Evolutionary conservation across 371 early-diverging fungal species (phyloP).

Genomic region (Choanephora cucurbitarum): DNA sequence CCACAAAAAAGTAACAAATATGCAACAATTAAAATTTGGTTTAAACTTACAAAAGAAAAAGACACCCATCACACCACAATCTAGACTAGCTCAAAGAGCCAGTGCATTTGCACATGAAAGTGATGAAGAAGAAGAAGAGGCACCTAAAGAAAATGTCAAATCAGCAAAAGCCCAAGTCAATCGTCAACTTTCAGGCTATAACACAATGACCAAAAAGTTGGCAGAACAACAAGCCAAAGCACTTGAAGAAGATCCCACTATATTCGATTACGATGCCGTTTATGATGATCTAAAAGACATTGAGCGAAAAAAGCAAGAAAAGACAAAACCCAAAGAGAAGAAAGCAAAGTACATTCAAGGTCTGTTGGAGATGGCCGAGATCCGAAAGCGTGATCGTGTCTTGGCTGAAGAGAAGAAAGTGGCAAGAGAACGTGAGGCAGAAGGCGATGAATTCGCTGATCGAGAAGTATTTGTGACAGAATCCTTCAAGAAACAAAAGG

Average conservation of each 20-base stretch:
- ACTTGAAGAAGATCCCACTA: slow-evolving; percentile 77
- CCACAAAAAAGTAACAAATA: neutral
- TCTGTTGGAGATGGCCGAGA: slow-evolving; percentile 74
- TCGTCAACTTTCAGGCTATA: slow-evolving; percentile 31
- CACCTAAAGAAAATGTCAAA: slow-evolving; percentile 8
- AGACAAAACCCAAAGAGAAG: slow-evolving; percentile 28
- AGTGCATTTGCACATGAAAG: slow-evolving; percentile 32
- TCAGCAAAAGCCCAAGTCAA: slow-evolving; percentile 36
- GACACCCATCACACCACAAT: slow-evolving; percentile 8
- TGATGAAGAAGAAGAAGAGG: slow-evolving; percentile 27
- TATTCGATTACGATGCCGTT: slow-evolving; percentile 90
- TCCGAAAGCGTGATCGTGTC: slow-evolving; percentile 82
- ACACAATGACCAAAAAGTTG: slow-evolving; percentile 38
- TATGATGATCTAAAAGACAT: slow-evolving; percentile 83
- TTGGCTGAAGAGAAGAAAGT: slow-evolving; percentile 80
- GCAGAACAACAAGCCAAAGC: slow-evolving; percentile 65
- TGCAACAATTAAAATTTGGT: slow-evolving; percentile 42
- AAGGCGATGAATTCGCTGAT: slow-evolving; percentile 56
- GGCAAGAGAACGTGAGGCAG: slow-evolving; percentile 69
- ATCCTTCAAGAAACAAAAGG: slow-evolving; percentile 81
- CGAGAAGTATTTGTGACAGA: slow-evolving; percentile 90
- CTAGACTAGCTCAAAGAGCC: slow-evolving; percentile 5
- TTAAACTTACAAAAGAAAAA: slow-evolving; percentile 43
- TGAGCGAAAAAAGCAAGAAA: slow-evolving; percentile 55
- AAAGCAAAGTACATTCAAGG: slow-evolving; percentile 82